Conservation (phyloP, 2,329 filamentous ascomycete species). For the Trichoderma sp. region DNA sequence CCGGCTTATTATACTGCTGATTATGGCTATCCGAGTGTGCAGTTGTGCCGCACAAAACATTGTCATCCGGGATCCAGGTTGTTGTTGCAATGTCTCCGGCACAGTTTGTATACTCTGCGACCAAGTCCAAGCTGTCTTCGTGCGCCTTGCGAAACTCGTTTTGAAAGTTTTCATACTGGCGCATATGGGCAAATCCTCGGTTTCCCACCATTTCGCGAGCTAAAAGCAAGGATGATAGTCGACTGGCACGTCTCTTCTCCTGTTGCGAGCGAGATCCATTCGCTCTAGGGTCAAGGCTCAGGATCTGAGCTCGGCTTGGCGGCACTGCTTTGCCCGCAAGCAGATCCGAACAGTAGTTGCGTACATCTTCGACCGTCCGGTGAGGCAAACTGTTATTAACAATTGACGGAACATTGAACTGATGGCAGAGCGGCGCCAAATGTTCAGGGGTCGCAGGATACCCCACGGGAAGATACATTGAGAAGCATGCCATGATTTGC, state of each 20-base stretch:
- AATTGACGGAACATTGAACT: constrained; percentile 28
- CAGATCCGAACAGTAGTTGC: constrained; percentile 35
- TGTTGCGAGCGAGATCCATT: neutral
- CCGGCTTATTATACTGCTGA: constrained; percentile 65
- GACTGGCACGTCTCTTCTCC: constrained; percentile 25
- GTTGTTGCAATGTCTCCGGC: constrained; percentile 61
- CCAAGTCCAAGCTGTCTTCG: constrained; percentile 52
- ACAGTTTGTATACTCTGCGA: constrained; percentile 58
- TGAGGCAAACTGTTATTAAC: constrained; percentile 27
- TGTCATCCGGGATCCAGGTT: constrained; percentile 53
- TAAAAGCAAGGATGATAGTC: constrained; percentile 44
- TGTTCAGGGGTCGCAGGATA: constrained; percentile 24
- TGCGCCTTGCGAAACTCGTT: constrained; percentile 44
- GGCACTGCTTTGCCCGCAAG: constrained; percentile 24
- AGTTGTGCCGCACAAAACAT: constrained; percentile 61
- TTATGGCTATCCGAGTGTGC: constrained; percentile 62
- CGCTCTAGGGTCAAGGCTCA: constrained; percentile 28
- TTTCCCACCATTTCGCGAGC: constrained; percentile 51
- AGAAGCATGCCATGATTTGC: constrained; percentile 28
- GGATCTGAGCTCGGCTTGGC: constrained; percentile 22
- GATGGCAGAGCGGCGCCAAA: constrained; percentile 24
- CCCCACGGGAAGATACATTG: constrained; percentile 18
- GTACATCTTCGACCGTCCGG: constrained; percentile 30
- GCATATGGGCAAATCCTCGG: constrained; percentile 41
- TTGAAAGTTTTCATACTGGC: constrained; percentile 44